phyloP scores from a whole-genome alignment of 352 stramenopile species.

The Phytophthora pseudosyringae region DNA sequence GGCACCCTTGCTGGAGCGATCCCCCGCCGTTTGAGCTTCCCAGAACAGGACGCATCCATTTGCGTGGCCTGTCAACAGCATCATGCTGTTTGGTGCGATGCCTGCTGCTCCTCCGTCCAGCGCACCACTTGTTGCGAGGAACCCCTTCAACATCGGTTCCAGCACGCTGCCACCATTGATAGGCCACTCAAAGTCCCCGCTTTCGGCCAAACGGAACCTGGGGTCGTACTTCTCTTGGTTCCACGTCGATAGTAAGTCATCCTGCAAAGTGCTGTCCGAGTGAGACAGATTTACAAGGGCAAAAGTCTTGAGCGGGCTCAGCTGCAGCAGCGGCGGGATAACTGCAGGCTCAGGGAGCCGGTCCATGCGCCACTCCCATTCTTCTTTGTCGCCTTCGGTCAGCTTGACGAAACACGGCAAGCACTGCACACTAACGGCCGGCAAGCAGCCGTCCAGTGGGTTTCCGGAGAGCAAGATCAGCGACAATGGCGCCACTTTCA shows the following conservation, averaged over 20 bases:
- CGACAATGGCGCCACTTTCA: conserved; percentile 62
- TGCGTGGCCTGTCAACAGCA: conserved; percentile 65
- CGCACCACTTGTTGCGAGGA: conserved; percentile 39
- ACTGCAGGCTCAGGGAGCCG: conserved; percentile 38
- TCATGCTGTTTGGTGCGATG: conserved; percentile 47
- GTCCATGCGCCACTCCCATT: conserved; percentile 70
- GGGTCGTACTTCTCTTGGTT: conserved; percentile 46
- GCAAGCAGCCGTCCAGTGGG: conserved; percentile 72
- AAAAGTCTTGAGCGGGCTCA: conserved; percentile 58
- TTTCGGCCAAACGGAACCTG: conserved; percentile 37
- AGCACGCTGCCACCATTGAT: conserved; percentile 68
- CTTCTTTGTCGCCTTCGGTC: conserved; percentile 64
- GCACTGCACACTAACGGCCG: conserved; percentile 61
- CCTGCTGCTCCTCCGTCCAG: conserved; percentile 28
- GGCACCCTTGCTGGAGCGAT: conserved; percentile 58
- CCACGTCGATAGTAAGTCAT: conserved; percentile 51
- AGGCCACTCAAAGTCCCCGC: conserved; percentile 73
- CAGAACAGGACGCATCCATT: conserved; percentile 70
- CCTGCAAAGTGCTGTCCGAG: conserved; percentile 50
- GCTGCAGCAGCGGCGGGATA: conserved; percentile 58
- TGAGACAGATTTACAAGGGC: conserved; percentile 46
- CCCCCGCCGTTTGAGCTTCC: conserved; percentile 55
- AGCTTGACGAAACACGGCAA: conserved; percentile 71
- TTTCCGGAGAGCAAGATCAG: conserved; percentile 74
- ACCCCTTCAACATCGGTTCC: conserved; percentile 61